phyloP scores from a whole-genome alignment of 2,329 filamentous ascomycete species.

The Gremmenia infestans region DNA sequence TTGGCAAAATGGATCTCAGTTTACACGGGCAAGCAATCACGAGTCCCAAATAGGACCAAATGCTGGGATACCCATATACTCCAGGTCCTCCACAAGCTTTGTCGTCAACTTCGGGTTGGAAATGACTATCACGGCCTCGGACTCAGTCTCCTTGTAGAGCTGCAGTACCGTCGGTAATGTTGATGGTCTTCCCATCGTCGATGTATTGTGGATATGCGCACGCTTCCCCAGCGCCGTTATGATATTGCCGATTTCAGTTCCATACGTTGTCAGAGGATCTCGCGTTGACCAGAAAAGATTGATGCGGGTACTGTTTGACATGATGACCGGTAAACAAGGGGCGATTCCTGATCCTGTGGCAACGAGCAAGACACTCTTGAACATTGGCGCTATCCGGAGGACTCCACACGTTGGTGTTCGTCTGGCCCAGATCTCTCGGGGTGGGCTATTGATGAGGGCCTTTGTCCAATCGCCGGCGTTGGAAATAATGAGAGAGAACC shows the following conservation, averaged over 20 bases:
- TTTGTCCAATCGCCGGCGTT: constrained; percentile 73
- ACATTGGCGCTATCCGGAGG: constrained; percentile 61
- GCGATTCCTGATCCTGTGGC: constrained; percentile 72
- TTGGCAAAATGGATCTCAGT: no score
- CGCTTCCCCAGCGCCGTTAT: constrained; percentile 31
- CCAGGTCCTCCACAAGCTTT: constrained; percentile 36
- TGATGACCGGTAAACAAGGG: constrained; percentile 46
- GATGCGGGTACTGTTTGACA: constrained; percentile 15
- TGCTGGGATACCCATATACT: constrained; percentile 33
- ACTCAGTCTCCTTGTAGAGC: constrained; percentile 29
- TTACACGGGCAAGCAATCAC: neutral
- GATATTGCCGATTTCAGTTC: constrained; percentile 29
- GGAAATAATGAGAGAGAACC: constrained; percentile 60
- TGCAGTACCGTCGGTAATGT: constrained; percentile 30
- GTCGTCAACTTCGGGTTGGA: constrained; percentile 35
- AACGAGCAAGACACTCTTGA: constrained; percentile 60
- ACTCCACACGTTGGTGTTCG: constrained; percentile 64
- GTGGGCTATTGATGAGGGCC: constrained; percentile 55
- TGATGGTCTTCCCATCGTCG: constrained; percentile 31
- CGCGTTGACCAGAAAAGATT: constrained; percentile 35
- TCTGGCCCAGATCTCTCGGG: constrained; percentile 60
- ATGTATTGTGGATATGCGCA: constrained; percentile 35
- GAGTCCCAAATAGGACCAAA: constrained; percentile 36
- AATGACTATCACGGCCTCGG: constrained; percentile 37
- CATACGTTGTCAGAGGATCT: constrained; percentile 32